A percentile compares a stretch with the other conserved stretches of the same genome.
Evolutionary conservation across 208 protist genomes (phyloP).

Genomic region (Naegleria fowleri): DNA sequence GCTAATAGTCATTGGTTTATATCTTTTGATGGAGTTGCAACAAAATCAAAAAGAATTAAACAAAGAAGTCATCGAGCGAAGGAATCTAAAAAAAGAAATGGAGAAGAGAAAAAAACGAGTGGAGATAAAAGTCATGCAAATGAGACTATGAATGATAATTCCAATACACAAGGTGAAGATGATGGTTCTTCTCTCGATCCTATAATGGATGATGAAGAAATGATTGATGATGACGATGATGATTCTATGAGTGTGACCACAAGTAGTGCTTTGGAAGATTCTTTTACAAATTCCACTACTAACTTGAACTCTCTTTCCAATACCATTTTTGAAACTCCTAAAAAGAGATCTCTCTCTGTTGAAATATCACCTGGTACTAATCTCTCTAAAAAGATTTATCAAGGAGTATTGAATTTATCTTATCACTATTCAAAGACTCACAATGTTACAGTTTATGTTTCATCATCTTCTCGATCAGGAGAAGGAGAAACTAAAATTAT

Average conservation of each 20-base stretch:
- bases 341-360: background rate
- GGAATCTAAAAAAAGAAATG: background rate
- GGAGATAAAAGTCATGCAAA: background rate
- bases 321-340: no score
- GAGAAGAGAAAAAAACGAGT: background rate
- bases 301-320: no score
- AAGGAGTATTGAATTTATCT: background rate
- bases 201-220: no score
- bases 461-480: background rate
- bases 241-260: no score
- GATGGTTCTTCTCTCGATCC: no score
- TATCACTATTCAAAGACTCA: background rate
- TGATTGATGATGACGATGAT: no score
- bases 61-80: background rate
- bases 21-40: background rate
- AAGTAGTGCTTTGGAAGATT: no score
- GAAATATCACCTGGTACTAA: background rate
- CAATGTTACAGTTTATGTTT: background rate
- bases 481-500: conserved; percentile 3
- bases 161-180: no score
- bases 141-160: background rate
- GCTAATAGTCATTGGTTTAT: background rate
- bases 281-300: no score
- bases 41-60: background rate
- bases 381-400: background rate